Evolutionary conservation across 305 asterid genomes (phyloP).

Genomic region (Solanum chacoense): DNA sequence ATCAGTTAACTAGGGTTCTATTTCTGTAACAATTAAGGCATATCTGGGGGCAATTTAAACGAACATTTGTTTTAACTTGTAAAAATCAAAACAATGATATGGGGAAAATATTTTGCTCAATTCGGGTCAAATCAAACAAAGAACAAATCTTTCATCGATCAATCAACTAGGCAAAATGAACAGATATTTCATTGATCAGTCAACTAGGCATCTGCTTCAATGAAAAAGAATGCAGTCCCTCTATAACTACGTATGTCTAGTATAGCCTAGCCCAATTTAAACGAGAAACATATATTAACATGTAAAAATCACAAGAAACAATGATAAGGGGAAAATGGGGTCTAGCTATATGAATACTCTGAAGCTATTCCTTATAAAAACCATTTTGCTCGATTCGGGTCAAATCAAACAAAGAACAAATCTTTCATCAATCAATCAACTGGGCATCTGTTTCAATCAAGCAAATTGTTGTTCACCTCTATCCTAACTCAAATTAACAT

Average conservation of each 20-base stretch:
- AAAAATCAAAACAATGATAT: neutral
- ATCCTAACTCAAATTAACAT: neutral
- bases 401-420: neutral
- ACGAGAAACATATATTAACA: neutral
- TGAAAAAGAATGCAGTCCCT: neutral
- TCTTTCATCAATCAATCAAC: neutral
- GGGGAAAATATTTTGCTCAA: neutral
- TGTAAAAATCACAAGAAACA: neutral
- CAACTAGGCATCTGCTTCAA: neutral
- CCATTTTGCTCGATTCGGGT: neutral
- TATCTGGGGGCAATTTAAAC: neutral
- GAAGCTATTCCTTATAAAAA: neutral
- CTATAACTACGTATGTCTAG: neutral
- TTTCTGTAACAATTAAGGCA: neutral
- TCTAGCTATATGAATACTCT: neutral
- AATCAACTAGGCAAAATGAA: neutral
- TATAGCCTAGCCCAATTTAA: neutral
- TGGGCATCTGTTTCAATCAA: neutral
- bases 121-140: neutral
- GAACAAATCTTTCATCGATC: neutral
- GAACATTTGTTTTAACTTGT: neutral
- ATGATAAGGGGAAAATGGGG: neutral
- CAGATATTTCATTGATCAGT: neutral
- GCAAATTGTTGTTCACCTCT: neutral
- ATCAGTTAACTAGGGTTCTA: neutral